Evolutionary conservation across 2,329 filamentous ascomycete genomes (phyloP).

Genomic region (Colletotrichum gloeosporioides): DNA sequence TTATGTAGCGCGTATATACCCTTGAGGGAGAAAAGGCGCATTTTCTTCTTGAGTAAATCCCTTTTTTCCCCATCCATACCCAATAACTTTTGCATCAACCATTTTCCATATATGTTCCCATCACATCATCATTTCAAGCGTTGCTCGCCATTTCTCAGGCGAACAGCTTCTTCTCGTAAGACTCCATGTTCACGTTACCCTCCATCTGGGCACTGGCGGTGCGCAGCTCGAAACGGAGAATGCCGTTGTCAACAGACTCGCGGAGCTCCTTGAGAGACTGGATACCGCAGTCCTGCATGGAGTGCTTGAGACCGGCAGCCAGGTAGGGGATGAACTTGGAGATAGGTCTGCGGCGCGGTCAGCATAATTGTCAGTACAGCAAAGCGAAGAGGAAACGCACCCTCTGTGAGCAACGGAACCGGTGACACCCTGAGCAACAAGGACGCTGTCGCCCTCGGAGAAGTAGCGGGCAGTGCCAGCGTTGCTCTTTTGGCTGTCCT

Average conservation of each 20-base stretch:
- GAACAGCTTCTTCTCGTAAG: constrained; percentile 99
- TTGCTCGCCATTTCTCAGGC: constrained; percentile 59
- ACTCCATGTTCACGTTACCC: constrained; percentile 97
- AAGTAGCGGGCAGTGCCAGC: constrained; percentile 98
- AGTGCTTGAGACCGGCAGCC: constrained; percentile 94
- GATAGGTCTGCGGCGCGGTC: constrained; percentile 65
- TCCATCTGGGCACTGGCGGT: constrained; percentile 95
- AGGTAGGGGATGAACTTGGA: constrained; percentile 97
- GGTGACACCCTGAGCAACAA: constrained; percentile 96
- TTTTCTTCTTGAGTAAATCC: neutral
- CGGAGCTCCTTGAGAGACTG: constrained; percentile 81
- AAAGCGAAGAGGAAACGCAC: constrained; percentile 37
- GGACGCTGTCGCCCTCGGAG: constrained; percentile 91
- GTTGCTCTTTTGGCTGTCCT: constrained; percentile 81
- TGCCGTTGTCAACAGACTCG: constrained; percentile 73
- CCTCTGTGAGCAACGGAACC: constrained; percentile 82
- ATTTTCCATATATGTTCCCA: neutral
- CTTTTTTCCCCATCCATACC: neutral
- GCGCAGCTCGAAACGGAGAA: constrained; percentile 89
- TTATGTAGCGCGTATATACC: neutral
- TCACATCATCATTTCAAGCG: neutral
- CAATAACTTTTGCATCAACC: neutral
- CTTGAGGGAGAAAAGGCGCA: neutral
- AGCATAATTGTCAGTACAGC: constrained; percentile 25
- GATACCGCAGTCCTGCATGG: constrained; percentile 92